Percentiles rank a stretch among this genome's conserved stretches.
Evolutionary conservation across 164 flowering plant genomes (phyloP).

Genomic region (Piper longum): DNA sequence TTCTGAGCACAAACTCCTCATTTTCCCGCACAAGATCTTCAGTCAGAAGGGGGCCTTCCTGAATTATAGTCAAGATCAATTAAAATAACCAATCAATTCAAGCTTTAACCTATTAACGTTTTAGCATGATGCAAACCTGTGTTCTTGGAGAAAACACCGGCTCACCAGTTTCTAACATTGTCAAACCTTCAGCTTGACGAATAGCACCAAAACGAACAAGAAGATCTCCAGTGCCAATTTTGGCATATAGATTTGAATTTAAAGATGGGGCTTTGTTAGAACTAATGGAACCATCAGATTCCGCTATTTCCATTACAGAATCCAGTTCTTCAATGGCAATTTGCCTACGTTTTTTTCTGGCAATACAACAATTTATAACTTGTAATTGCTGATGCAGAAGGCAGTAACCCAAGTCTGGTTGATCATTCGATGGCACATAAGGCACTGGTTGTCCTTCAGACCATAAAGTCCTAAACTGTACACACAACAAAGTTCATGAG

Average conservation of each 20-base stretch:
- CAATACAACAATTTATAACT: conserved; percentile 84
- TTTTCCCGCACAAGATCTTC: conserved; percentile 88
- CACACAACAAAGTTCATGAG: conserved; percentile 1
- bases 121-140: conserved; percentile 43
- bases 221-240: conserved; percentile 49
- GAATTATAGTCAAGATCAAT: conserved; percentile 7
- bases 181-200: conserved; percentile 37
- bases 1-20: conserved; percentile 93
- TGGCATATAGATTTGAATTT: conserved; percentile 41
- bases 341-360: conserved; percentile 57
- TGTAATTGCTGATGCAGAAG: conserved; percentile 83
- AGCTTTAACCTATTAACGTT: neutral
- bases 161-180: conserved; percentile 88
- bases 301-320: conserved; percentile 28
- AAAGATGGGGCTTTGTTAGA: conserved; percentile 14
- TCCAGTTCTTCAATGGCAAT: conserved; percentile 60
- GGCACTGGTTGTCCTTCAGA: conserved; percentile 60
- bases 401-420: conserved; percentile 70
- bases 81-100: neutral
- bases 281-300: conserved; percentile 20
- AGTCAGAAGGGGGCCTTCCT: conserved; percentile 92
- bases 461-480: conserved; percentile 89
- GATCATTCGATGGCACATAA: conserved; percentile 54
- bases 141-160: conserved; percentile 66
- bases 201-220: conserved; percentile 71